Base-by-base conservation (phyloP, 805 yeast genomes). In the Teunomyces funiuensis region DNA sequence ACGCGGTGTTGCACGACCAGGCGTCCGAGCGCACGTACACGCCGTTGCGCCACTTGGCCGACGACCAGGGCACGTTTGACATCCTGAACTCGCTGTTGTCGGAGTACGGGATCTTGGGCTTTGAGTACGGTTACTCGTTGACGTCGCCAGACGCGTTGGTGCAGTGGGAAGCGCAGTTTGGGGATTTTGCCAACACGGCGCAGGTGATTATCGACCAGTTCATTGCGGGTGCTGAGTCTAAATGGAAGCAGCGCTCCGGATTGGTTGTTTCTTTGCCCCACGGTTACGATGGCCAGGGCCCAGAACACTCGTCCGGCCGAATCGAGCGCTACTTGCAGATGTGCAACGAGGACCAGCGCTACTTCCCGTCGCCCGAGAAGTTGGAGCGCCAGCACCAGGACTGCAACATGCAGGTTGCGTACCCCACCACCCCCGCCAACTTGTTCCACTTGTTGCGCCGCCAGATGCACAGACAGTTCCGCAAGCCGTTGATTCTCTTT, bases 281-380 rank as follows among this genome's bases (percentile, higher is more conserved):
- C 66, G 99, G 99, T 74, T 93, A 90, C 67, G 99, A 93, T 66
- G 99, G 99, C 53, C 99, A 93, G 76, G 99, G 99, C 60, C 98
- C 99, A 52, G 99, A 93, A 76, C 99, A 93, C 73, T 93, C 99
- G 19, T 87, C 96, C 43, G 98, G 96, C 59, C 85, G 98, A 79
- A 70, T 93, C 41, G 99, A 93, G 76, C 84, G 99, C 76, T 93
- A 89, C 74, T 77, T 93, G 69, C 96, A 88, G 74, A 71, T 93
- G 62, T 85, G 96, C 61, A 90, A 90, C 65, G 99, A 93, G 74
- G 99, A 93, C 67, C 88, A 88, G 58, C 85, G 98, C 71, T 71
- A 61, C 57, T 93, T 88, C 96, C 99, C 99, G 63, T 66, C 88
- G 30, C 82, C 76, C 45, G 90, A 85, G 58, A 88, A 88, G 70